phyloP scores from a whole-genome alignment of 2,329 filamentous ascomycete genomes.

The Aspergillus sp. region DNA sequence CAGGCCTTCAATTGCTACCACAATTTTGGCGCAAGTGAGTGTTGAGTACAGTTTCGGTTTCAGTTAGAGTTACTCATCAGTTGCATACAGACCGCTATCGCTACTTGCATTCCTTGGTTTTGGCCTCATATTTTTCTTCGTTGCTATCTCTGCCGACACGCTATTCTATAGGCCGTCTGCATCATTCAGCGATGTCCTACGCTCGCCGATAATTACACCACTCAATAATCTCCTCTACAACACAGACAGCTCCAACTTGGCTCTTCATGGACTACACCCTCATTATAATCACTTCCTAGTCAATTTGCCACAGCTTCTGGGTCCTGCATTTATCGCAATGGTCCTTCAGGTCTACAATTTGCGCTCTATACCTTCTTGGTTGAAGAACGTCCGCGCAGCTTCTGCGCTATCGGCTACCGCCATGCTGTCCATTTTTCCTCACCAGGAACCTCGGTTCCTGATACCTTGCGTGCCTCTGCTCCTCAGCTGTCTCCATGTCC shows the following conservation, averaged over 20 bases:
- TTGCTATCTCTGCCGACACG: conserved; percentile 82
- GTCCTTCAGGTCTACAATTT: conserved; percentile 49
- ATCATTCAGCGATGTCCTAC: conserved; percentile 44
- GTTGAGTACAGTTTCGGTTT: not conserved
- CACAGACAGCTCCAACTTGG: conserved; percentile 66
- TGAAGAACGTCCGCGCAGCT: conserved; percentile 42
- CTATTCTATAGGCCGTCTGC: conserved; percentile 65
- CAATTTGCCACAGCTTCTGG: conserved; percentile 71
- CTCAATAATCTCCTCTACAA: conserved; percentile 79
- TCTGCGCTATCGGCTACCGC: conserved; percentile 46
- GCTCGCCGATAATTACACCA: conserved; percentile 68
- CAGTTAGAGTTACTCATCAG: conserved; percentile 9
- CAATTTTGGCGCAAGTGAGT: conserved; percentile 79
- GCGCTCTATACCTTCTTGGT: conserved; percentile 28
- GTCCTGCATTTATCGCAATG: conserved; percentile 63
- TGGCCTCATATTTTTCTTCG: conserved; percentile 64
- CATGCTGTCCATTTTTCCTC: conserved; percentile 48
- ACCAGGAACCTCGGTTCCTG: conserved; percentile 55
- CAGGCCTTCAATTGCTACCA: conserved; percentile 77
- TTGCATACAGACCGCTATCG: conserved; percentile 51
- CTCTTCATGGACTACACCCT: conserved; percentile 73
- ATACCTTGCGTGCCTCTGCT: conserved; percentile 53
- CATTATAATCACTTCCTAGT: conserved; percentile 74
- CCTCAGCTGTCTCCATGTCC: conserved; percentile 48
- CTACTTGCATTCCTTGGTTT: conserved; percentile 65